Base-by-base conservation (phyloP, 441 rosid species). In the Monsonia emarginata region DNA sequence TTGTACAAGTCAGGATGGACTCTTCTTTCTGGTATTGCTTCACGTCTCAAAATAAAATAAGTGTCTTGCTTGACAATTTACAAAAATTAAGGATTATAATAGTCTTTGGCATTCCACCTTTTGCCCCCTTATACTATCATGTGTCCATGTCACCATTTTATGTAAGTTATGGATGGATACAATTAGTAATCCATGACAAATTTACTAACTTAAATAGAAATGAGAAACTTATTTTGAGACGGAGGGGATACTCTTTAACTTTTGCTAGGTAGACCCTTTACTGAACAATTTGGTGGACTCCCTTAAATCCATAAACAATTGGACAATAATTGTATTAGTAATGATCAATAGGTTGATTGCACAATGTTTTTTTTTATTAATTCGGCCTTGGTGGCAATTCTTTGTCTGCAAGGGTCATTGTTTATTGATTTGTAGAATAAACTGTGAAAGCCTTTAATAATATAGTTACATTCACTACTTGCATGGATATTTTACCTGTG, bases 281-380 rank as follows among this genome's bases (percentile, higher is more conserved):
- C 52, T 59, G 21, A 44, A 60, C 56, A 71, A 61, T 60, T 24
- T 67, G 69, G 63, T 42, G 4, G 56, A 30, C 19, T 50, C 69
- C 52, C 42, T 36, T 69, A 72, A 28, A 72, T 71, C 80, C 68
- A 65, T 68, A 64, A 66, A 69, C 58, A 73, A 46, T 26, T 21
- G 38, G 81, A 78, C 79, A 76, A 70, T 62, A 61, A 71, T 65
- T 63, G 54, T 54, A 30, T 66, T 19, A 13, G 61, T 48, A 1
- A 31, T 57, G 61, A 18, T 48, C 68, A 58, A 19, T 65, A 59
- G 76, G 70, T 75, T 69, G 28, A 70, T 22, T 54, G 38, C 65
- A 38, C 26, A 30, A 13, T 57, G 56, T 62, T n/a, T n/a, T 67
- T 61, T 70, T 66, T 70, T 28, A 65, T 22, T 44, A 61, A 70